These are phyloP conservation scores for Clavariopsis aquatica DNA, from an alignment of 495 filamentous ascomycete species.

Conservation along the genomic window DNA sequence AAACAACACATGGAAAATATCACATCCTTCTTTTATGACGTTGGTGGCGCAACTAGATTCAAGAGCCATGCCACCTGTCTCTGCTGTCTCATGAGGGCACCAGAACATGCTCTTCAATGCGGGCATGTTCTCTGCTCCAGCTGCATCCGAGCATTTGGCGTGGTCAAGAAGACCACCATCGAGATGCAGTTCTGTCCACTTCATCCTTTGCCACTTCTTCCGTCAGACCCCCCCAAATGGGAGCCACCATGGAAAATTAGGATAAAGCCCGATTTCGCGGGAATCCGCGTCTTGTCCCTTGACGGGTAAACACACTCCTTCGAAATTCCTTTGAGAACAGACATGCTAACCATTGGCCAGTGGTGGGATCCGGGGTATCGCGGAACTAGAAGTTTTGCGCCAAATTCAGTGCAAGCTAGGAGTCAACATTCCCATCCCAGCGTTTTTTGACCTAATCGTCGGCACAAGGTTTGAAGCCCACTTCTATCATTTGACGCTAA, in stretches of 20 bases:
- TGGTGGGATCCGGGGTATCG: conserved; percentile 50
- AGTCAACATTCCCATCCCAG: conserved; percentile 41
- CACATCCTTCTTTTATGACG: background rate
- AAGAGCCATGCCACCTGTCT: conserved; percentile 46
- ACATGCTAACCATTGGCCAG: conserved; percentile 34
- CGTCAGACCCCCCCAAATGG: background rate
- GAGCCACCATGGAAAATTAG: conserved; percentile 27
- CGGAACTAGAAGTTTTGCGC: conserved; percentile 48
- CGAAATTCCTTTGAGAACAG: background rate
- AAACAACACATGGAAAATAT: background rate
- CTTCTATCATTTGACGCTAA: background rate
- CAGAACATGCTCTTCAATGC: conserved; percentile 47
- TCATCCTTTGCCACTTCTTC: background rate
- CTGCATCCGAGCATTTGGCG: background rate
- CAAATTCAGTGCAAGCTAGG: conserved; percentile 42
- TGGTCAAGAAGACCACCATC: background rate
- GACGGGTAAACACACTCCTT: conserved; percentile 45
- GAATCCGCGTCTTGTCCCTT: conserved; percentile 45
- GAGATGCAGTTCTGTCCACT: conserved; percentile 25
- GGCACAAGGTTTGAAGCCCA: conserved; percentile 47
- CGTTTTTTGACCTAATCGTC: conserved; percentile 53
- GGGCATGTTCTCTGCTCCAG: conserved; percentile 46
- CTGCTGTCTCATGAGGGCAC: conserved; percentile 45
- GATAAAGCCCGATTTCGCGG: conserved; percentile 45
- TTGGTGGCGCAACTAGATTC: conserved; percentile 22